Evolutionary conservation across 1,284 basidiomycete genomes (phyloP).

Genomic region (Cutaneotrichosporon cavernicola): DNA sequence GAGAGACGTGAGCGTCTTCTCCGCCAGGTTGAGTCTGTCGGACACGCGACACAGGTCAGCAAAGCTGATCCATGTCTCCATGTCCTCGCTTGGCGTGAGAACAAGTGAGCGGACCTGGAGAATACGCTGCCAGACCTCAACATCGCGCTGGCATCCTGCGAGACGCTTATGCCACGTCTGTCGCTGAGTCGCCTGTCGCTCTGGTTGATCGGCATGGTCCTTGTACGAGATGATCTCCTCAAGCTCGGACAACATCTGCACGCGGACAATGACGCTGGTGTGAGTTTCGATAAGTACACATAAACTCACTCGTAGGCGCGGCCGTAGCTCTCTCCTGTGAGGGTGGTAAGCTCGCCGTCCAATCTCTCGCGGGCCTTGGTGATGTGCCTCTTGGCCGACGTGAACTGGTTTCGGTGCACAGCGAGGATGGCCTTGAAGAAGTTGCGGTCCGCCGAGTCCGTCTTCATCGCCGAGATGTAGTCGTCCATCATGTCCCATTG

Average conservation of each 20-base stretch:
- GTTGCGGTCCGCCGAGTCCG: conserved; percentile 87
- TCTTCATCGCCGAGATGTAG: conserved; percentile 91
- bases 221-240: conserved; percentile 98
- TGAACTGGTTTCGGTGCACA: conserved; percentile 94
- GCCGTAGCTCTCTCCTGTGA: conserved; percentile 94
- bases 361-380: conserved; percentile 91
- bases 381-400: conserved; percentile 85
- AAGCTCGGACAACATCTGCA: conserved; percentile 97
- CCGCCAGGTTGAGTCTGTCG: conserved; percentile 81
- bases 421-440: conserved; percentile 96
- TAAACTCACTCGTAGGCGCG: conserved; percentile 85
- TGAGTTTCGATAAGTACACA: conserved; percentile 24
- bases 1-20: conserved; percentile 94
- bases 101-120: conserved; percentile 94
- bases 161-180: conserved; percentile 93
- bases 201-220: conserved; percentile 87
- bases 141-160: conserved; percentile 95
- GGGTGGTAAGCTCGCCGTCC: conserved; percentile 85
- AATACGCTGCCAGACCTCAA: conserved; percentile 98
- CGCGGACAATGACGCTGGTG: conserved; percentile 84
- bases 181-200: conserved; percentile 78
- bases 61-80: conserved; percentile 95
- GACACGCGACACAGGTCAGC: conserved; percentile 84
- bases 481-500: conserved; percentile 99
- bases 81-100: conserved; percentile 88